Base-by-base conservation (phyloP, 192 early-diverging fungal species). In the Backusella morwellensis region DNA sequence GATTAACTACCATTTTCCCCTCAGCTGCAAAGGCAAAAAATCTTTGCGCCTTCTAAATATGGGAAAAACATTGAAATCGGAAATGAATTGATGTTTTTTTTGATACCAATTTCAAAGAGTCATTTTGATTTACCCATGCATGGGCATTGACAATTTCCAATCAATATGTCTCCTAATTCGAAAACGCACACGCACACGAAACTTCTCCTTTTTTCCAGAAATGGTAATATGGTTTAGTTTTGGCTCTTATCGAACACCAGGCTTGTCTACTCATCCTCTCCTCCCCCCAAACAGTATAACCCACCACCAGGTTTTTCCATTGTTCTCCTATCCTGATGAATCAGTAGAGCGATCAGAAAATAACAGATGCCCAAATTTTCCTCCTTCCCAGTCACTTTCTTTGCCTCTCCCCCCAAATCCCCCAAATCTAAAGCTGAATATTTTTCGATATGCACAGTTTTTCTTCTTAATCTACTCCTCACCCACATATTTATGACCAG, bases 31-130 rank as follows among this genome's bases (percentile, higher is more conserved):
- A 50, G 47, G 4, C 19, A 9, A 63, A 12, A 63, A 26, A 63
- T 63, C 56, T 63, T 63, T 63, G 56, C 21, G 23, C 56, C 56
- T 63, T 63, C 56, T 63, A 63, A 63, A 63, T 29, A 63, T 63
- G 56, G 56, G 15, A 29, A 63, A 21, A 6, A 9, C 12, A 63
- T 8, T 63, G 23, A 12, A 26, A 63, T 63, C 56, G 56, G 47
- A 63, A 63, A 29, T 63, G 21, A 29, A 29, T 63, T 8, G 56
- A 26, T 63, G 23, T 29, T 63, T 63, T 29, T 29, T 63, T 26
- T 11, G 56, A 63, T 63, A 4, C 29, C 56, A 9, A 63, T 14
- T 29, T 26, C 7, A 63, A 63, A 63, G 9, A 26, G 21, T 26
- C 9, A 4, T 9, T 63, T 63, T 63, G 21, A 56, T 21, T 23